Percentiles rank a stretch among this genome's conserved stretches.
Evolutionary conservation across 2,329 filamentous ascomycete genomes (phyloP).

Genomic region (Xylaria hypoxylon): DNA sequence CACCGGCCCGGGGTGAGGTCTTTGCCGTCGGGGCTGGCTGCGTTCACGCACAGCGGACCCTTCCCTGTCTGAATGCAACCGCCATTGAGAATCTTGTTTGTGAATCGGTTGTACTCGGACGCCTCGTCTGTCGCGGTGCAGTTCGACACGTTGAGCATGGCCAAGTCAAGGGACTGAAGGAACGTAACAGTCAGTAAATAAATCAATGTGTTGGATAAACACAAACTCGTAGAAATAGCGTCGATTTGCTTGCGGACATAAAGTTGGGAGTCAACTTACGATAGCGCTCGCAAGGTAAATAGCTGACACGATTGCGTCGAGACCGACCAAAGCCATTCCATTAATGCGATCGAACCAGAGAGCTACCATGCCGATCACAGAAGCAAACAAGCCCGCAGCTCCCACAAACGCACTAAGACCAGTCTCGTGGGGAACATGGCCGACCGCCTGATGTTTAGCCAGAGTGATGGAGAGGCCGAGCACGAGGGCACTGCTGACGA

Average conservation of each 20-base stretch:
- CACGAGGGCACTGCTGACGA: constrained; percentile 8
- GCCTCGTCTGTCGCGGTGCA: constrained; percentile 11
- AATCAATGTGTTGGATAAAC: background rate
- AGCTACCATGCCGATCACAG: constrained; percentile 15
- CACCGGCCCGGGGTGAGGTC: constrained; percentile 30
- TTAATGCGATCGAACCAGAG: constrained; percentile 19
- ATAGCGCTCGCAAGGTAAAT: constrained; percentile 14
- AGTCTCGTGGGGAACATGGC: constrained; percentile 19
- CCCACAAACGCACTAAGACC: constrained; percentile 20
- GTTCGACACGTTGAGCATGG: constrained; percentile 6
- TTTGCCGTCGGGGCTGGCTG: background rate
- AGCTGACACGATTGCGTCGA: constrained; percentile 10
- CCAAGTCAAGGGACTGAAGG: constrained; percentile 12
- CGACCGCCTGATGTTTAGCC: constrained; percentile 17
- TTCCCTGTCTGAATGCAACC: background rate
- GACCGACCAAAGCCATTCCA: background rate
- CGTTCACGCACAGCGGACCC: background rate
- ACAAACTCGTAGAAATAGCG: background rate
- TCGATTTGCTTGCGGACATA: too few relatives aligned
- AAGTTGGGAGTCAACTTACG: constrained; percentile 8
- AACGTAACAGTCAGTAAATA: constrained; percentile 7
- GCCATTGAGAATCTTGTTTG: constrained; percentile 28
- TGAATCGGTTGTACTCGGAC: background rate
- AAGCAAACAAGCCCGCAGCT: constrained; percentile 12
- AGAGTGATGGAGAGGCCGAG: constrained; percentile 25